Percentiles rank a stretch among this genome's conserved stretches.
Conservation (phyloP, 1,284 basidiomycete species). For the Chalciporus piperatoides region DNA sequence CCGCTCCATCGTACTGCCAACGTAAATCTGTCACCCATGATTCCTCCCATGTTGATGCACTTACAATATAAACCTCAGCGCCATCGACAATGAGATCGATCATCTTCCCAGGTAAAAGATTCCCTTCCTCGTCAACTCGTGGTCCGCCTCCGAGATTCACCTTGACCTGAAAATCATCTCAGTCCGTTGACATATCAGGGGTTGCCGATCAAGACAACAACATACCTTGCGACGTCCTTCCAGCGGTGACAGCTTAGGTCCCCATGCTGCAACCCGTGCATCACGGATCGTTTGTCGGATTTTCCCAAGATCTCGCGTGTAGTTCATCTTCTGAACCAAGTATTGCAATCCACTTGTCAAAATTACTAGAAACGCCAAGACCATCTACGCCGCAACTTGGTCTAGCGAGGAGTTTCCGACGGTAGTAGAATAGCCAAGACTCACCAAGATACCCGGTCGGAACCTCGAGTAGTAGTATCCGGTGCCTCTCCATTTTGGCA, state of each 20-base stretch:
- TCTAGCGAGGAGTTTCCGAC: constrained; percentile 1
- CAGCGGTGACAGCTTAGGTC: constrained; percentile 57
- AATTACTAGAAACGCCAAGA: constrained; percentile 69
- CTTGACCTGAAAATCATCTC: constrained; percentile 50
- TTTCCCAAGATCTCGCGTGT: constrained; percentile 65
- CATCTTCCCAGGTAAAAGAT: constrained; percentile 44
- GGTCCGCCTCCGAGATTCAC: constrained; percentile 59
- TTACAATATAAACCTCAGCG: constrained; percentile 65
- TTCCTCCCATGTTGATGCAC: constrained; percentile 30
- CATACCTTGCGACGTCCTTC: constrained; percentile 65
- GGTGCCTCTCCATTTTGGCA: constrained; percentile 84
- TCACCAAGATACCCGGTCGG: constrained; percentile 80
- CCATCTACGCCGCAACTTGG: constrained; percentile 45
- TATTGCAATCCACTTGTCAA: constrained; percentile 79
- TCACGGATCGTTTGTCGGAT: constrained; percentile 64
- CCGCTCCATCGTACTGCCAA: constrained; percentile 45
- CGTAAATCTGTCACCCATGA: constrained; percentile 7
- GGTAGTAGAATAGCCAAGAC: constrained; percentile 22
- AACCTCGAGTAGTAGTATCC: constrained; percentile 92
- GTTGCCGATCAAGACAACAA: constrained; percentile 5
- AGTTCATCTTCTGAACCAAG: constrained; percentile 72
- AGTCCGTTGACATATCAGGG: not conserved
- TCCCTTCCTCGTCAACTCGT: constrained; percentile 54
- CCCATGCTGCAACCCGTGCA: constrained; percentile 74
- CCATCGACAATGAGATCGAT: constrained; percentile 80